These are phyloP conservation scores for Syzygium jambos DNA, from an alignment of 345 rosid species.

Conservation along the genomic window DNA sequence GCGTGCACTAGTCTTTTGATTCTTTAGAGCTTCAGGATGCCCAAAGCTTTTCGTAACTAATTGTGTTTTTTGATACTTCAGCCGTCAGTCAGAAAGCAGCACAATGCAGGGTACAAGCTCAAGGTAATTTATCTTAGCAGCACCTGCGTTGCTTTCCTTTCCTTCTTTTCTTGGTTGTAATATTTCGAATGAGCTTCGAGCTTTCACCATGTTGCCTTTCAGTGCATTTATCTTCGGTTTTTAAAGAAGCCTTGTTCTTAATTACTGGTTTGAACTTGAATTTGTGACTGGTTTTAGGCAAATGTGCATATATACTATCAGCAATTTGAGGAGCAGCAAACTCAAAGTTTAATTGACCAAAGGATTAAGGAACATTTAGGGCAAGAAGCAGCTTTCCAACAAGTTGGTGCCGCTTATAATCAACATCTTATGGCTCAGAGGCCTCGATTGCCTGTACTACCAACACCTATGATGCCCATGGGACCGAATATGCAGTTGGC, in stretches of 20 bases:
- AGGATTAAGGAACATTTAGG: constrained; percentile 94
- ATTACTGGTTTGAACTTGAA: not conserved
- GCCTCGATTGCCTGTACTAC: constrained; percentile 75
- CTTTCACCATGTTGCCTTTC: not conserved
- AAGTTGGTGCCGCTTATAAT: constrained; percentile 86
- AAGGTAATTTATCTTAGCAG: constrained; percentile 40
- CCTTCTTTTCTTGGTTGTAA: not conserved
- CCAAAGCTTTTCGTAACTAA: not conserved
- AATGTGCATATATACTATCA: constrained; percentile 89
- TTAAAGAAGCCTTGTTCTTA: not conserved
- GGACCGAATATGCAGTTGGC: constrained; percentile 28
- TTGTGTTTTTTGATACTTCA: constrained; percentile 14
- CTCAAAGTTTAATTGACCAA: constrained; percentile 92
- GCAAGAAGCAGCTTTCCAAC: constrained; percentile 76
- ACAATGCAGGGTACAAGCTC: constrained; percentile 98
- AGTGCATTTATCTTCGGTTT: not conserved
- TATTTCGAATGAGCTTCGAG: not conserved
- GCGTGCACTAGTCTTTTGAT: not conserved
- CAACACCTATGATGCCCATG: constrained; percentile 55
- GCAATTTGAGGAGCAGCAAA: constrained; percentile 97
- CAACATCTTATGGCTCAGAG: constrained; percentile 58
- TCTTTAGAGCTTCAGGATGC: not conserved
- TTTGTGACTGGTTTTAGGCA: constrained; percentile 38
- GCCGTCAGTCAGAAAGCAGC: constrained; percentile 99
- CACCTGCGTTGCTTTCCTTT: not conserved